These are phyloP conservation scores for Lentinus tigrinus DNA, from an alignment of 768 basidiomycete genomes.

Conservation along the genomic window DNA sequence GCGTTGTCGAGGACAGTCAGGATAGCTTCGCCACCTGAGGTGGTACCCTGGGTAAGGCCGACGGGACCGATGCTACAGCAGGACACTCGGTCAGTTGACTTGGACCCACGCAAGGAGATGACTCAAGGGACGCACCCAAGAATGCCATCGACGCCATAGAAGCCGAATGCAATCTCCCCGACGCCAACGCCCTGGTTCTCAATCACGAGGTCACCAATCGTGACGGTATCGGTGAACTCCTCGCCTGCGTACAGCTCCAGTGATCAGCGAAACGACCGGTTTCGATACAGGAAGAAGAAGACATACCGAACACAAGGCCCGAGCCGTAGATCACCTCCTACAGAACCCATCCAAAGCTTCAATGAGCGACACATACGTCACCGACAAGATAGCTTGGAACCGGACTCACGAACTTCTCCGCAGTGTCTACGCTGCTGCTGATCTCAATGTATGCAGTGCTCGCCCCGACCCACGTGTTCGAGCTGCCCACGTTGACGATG, in stretches of 20 bases:
- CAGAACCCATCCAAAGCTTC: background rate
- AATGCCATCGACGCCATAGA: constrained; percentile 56
- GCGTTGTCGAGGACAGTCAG: constrained; percentile 43
- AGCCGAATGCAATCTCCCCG: constrained; percentile 43
- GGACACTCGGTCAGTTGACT: too few species aligned
- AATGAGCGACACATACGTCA: background rate
- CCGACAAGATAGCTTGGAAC: background rate
- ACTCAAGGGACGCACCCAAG: constrained; percentile 45
- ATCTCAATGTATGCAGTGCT: constrained; percentile 15
- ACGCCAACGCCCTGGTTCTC: constrained; percentile 62
- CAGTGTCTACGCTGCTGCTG: constrained; percentile 17
- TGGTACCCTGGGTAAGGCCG: constrained; percentile 45
- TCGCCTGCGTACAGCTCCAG: constrained; percentile 5
- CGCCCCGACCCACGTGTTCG: constrained; percentile 28
- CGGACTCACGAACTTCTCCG: constrained; percentile 18
- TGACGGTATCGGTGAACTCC: constrained; percentile 49
- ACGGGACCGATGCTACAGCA: constrained; percentile 44
- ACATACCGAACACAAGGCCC: constrained; percentile 7
- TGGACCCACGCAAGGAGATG: too few species aligned
- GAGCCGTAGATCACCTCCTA: constrained; percentile 15
- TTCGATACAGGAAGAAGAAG: background rate
- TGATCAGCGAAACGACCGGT: background rate
- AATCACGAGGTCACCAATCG: constrained; percentile 49
- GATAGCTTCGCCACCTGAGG: background rate
- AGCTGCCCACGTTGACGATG: constrained; percentile 22